Base-by-base conservation (phyloP, 345 rosid species). In the Aquilaria malaccensis region DNA sequence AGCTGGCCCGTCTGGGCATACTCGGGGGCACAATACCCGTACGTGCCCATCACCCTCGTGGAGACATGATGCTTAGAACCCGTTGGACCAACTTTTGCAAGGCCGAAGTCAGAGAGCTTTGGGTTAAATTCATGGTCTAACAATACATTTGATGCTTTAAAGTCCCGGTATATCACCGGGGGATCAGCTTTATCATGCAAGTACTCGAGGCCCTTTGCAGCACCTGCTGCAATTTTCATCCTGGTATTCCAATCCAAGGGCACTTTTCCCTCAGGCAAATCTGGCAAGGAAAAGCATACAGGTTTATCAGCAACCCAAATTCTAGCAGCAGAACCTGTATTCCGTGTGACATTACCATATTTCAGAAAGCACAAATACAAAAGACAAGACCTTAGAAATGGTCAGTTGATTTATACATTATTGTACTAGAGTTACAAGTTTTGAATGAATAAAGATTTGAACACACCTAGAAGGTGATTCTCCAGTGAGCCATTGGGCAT, bases 1-100 rank as follows among this genome's bases (percentile, higher is more conserved):
- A 88, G 73, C 55, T 85, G 79, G 47, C 96, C 96, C 0, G 90
- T 84, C 15, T 73, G 66, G 37, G 90, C 93, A 65, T 85, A 85
- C 66, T 88, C 96, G 0, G 92, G 96, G 6, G 96, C 86, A 60
- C 96, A 88, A 15, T 83, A 85, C 46, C 96, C 96, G 33, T 85
- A 88, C 13, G 96, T 88, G 58, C 96, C 96, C 96, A 88, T 88
- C 57, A 88, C 96, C 75, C 96, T 77, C 15, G 96, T 88, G 54
- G 96, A 85, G 15, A 88, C 90, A 70, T 85, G 81, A 56, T 83
- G 57, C 74, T 79, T 75, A 11, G 77, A 88, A 46, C 88, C 93
- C 0, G 84, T 88, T 4, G 93, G 93, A 65, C 93, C 93, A 13
- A 88, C 83, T 70, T 86, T 88, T 37, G 96, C 96, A 65, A 88